These are phyloP conservation scores for Pistacia vera DNA, from an alignment of 345 rosid genomes.

Conservation along the genomic window DNA sequence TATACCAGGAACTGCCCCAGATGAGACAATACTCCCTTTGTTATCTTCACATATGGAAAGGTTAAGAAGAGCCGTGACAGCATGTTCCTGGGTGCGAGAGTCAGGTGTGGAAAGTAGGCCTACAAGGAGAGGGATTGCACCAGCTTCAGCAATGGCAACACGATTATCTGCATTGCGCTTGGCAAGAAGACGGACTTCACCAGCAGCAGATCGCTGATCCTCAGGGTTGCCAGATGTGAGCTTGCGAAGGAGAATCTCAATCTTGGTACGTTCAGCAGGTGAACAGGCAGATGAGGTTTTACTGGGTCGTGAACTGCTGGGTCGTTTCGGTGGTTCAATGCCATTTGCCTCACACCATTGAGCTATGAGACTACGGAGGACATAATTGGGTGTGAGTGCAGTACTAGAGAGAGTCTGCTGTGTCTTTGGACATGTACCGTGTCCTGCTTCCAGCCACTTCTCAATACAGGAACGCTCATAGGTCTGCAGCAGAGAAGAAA, in stretches of 20 bases:
- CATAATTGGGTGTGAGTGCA: conserved; percentile 84
- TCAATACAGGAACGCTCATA: conserved; percentile 94
- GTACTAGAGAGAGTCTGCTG: conserved; percentile 69
- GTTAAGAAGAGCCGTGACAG: conserved; percentile 93
- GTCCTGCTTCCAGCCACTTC: conserved; percentile 94
- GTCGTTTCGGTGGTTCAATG: conserved; percentile 85
- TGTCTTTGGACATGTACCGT: conserved; percentile 94
- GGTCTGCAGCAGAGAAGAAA: conserved; percentile 53
- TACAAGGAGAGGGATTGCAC: conserved; percentile 93
- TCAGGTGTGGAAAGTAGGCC: conserved; percentile 81
- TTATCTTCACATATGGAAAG: conserved; percentile 96
- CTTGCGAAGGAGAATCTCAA: conserved; percentile 75
- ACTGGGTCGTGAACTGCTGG: conserved; percentile 64
- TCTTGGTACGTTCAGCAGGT: conserved; percentile 74
- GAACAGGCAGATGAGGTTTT: conserved; percentile 62
- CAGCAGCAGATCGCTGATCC: conserved; percentile 84
- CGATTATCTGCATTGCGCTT: conserved; percentile 97
- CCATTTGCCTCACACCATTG: conserved; percentile 97
- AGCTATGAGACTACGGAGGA: conserved; percentile 92
- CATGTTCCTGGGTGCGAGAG: conserved; percentile 91
- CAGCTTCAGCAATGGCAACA: conserved; percentile 98
- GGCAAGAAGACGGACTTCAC: conserved; percentile 96
- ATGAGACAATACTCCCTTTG: conserved; percentile 84
- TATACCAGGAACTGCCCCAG: conserved; percentile 94
- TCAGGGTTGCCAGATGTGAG: conserved; percentile 76